Base-by-base conservation (phyloP, 305 asterid genomes). In the Andrographis paniculata region DNA sequence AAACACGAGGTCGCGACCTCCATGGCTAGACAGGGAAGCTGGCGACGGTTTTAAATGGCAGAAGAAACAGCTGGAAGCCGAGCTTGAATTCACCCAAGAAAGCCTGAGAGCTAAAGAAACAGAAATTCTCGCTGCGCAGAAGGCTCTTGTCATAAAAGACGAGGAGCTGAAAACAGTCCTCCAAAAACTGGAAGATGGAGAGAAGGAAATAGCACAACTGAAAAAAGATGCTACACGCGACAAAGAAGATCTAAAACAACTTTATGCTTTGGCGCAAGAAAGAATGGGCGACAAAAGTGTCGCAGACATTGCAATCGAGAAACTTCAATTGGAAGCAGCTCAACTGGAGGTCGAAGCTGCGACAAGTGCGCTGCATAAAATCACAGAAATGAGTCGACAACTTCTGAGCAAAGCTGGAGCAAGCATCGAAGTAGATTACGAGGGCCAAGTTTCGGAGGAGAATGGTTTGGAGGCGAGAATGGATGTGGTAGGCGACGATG, bases 311-410 rank as follows among this genome's bases (percentile, higher is more conserved):
- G 87, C 80, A 39, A 71, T 73, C 15, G 94, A 82, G 73, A 70
- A 78, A 45, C 89, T 85, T 24, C 82, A 80, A 48, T 9, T 85
- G n/a, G 88, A 80, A 66, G 80, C 70, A 37, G 88, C 95, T 52
- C 80, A 76, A 56, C 58, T 85, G 61, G 87, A 88, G 63, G 78
- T 74, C 20, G 85, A 82, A 73, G 91, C 93, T 41, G 95, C 93
- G 16, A 79, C 78, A 1, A 53, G 64, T 50, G 93, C 93, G 0
- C 77, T 88, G 19, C 73, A 65, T 38, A 77, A 74, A 47, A 74
- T 88, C 45, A 61, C 82, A 1, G 93, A 77, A 43, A 67, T 82
- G 80, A 85, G 93, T 40, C 63, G 75, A 20, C 76, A 70, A 57
- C 89, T 88, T 60, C 41, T 81, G 63, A 44, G 56, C 13, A 69